A percentile compares a stretch with the other conserved stretches of the same genome.
Evolutionary conservation across 805 yeast genomes (phyloP).

Genomic region (Teunomyces atbi): DNA sequence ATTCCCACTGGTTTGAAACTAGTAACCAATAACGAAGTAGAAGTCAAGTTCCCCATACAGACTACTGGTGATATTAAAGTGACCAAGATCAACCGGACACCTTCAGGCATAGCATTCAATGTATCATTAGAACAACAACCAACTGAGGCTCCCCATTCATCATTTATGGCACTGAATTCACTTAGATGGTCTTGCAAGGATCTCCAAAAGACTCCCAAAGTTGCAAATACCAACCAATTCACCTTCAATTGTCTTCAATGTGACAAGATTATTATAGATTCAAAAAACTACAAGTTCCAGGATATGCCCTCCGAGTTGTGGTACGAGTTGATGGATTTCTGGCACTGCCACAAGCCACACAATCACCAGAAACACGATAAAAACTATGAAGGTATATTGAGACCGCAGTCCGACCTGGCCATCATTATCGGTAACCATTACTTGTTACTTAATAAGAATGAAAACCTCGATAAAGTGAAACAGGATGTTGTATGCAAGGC

Average conservation of each 20-base stretch:
- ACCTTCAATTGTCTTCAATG: conserved; percentile 34
- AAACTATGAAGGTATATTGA: conserved; percentile 40
- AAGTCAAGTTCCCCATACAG: conserved; percentile 2
- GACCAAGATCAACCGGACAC: background rate
- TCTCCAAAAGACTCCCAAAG: conserved; percentile 31
- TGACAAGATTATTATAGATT: conserved; percentile 22
- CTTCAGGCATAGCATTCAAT: background rate
- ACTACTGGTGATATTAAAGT: background rate
- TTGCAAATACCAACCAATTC: conserved; percentile 21
- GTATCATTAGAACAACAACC: background rate
- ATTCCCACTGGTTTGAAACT: background rate
- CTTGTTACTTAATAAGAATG: conserved; percentile 35
- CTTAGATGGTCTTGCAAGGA: conserved; percentile 44
- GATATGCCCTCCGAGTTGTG: conserved; percentile 91
- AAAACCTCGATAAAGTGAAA: conserved; percentile 6
- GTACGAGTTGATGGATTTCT: conserved; percentile 94
- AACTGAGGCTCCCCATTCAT: background rate
- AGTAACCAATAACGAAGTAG: background rate
- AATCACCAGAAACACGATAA: conserved; percentile 20
- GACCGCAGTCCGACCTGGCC: conserved; percentile 38
- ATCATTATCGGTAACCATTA: conserved; percentile 60
- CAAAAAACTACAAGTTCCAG: conserved; percentile 33
- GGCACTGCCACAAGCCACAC: conserved; percentile 94
- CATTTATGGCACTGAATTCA: conserved; percentile 1
- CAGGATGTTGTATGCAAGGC: conserved; percentile 26